A percentile compares a stretch with the other conserved stretches of the same genome.
Evolutionary conservation across 2,329 filamentous ascomycete genomes (phyloP).

Genomic region (Macroventuria anomochaeta): DNA sequence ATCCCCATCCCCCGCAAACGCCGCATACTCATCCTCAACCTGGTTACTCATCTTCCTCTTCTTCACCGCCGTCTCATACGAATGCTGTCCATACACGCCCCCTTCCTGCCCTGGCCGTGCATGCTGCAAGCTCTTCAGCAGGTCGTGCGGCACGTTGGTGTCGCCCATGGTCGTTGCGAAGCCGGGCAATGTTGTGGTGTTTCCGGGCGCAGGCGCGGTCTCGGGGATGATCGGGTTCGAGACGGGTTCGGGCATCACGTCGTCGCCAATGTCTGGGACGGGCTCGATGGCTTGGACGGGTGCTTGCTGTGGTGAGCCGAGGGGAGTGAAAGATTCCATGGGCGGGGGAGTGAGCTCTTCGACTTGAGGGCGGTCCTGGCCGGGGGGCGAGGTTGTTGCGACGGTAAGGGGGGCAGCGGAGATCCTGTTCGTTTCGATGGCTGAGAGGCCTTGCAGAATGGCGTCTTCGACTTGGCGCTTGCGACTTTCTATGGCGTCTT

Average conservation of each 20-base stretch:
- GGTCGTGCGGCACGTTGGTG: slow-evolving; percentile 33
- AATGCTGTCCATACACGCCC: slow-evolving; percentile 32
- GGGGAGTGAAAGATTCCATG: slow-evolving; percentile 62
- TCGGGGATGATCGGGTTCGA: slow-evolving; percentile 37
- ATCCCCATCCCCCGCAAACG: slow-evolving; percentile 55
- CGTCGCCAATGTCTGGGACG: slow-evolving; percentile 35
- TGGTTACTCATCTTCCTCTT: slow-evolving; percentile 49
- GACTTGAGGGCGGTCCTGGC: slow-evolving; percentile 75
- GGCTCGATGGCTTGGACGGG: slow-evolving; percentile 17
- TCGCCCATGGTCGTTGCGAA: slow-evolving; percentile 35
- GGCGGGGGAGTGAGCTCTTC: slow-evolving; percentile 87
- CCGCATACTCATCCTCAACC: slow-evolving; percentile 48
- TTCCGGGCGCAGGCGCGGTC: slow-evolving; percentile 31
- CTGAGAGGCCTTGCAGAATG: slow-evolving; percentile 83
- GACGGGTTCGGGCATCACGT: slow-evolving; percentile 36
- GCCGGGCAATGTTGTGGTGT: slow-evolving; percentile 25
- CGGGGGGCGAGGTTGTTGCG: slow-evolving; percentile 23
- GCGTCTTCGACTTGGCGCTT: slow-evolving; percentile 89
- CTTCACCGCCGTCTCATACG: slow-evolving; percentile 38
- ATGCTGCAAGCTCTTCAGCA: slow-evolving; percentile 42
- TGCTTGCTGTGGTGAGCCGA: slow-evolving; percentile 53
- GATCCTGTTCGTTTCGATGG: slow-evolving; percentile 60
- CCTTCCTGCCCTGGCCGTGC: slow-evolving; percentile 29
- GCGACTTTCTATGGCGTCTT: slow-evolving; percentile 75
- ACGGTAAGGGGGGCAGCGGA: slow-evolving; percentile 48